Conservation (phyloP, 148 eudicot genomes). For the Rhododendron ovatum region DNA sequence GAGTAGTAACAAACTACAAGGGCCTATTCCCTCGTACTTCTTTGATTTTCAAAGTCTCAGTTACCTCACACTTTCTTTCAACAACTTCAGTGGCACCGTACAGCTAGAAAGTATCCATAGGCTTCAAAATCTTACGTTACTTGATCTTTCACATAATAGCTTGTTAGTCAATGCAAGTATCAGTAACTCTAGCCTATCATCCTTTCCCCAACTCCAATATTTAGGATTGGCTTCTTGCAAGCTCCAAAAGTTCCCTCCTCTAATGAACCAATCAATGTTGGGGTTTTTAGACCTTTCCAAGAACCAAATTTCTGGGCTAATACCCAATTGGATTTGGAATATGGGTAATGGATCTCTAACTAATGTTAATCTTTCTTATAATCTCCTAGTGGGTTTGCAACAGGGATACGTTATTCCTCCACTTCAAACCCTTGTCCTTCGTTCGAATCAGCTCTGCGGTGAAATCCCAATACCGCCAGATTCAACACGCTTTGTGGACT, state of each 20-base stretch:
- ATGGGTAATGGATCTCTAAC: conserved; percentile 20
- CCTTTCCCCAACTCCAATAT: conserved; percentile 15
- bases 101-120: conserved; percentile 11
- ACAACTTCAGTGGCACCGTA: conserved; percentile 33
- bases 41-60: conserved; percentile 18
- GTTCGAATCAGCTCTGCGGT: conserved; percentile 39
- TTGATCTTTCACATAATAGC: conserved; percentile 33
- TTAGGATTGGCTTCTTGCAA: conserved; percentile 40
- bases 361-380: conserved; percentile 35
- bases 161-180: conserved; percentile 13
- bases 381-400: conserved; percentile 24
- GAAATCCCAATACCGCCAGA: conserved; percentile 27
- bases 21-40: conserved; percentile 24
- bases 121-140: conserved; percentile 27
- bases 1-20: conserved; percentile 30
- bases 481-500: conserved; percentile 23
- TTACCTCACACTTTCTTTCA: conserved; percentile 21
- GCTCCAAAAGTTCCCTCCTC: conserved; percentile 24
- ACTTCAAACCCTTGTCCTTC: conserved; percentile 26
- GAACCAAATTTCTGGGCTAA: conserved; percentile 28
- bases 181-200: not conserved
- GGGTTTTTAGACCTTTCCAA: conserved; percentile 27
- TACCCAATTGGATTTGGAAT: conserved; percentile 41
- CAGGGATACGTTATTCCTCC: conserved; percentile 6
- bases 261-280: conserved; percentile 21